phyloP scores from a whole-genome alignment of 805 yeast genomes.

The Candida pseudofarinosa region DNA sequence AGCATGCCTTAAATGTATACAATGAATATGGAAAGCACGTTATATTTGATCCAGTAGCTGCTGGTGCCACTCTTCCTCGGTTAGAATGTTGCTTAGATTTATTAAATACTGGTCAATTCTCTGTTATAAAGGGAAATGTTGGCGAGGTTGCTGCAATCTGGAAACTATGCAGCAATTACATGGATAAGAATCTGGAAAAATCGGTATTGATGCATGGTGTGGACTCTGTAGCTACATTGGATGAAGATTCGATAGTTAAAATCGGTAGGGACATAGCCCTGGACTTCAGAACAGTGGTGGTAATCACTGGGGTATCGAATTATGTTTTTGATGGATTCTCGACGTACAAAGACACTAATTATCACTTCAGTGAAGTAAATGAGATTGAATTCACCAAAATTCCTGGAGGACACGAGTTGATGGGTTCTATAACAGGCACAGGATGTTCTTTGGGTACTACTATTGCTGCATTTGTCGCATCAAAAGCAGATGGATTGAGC shows the following conservation, averaged over 20 bases:
- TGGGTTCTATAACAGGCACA: constrained; percentile 73
- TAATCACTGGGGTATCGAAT: constrained; percentile 57
- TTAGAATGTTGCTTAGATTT: constrained; percentile 43
- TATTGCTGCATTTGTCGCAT: constrained; percentile 56
- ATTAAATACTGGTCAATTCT: constrained; percentile 52
- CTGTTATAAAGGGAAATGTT: constrained; percentile 78
- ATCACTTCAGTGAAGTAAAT: not conserved
- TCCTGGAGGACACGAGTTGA: constrained; percentile 56
- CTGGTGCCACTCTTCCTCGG: constrained; percentile 72
- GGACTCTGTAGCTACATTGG: constrained; percentile 41
- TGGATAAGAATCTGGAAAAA: constrained; percentile 16
- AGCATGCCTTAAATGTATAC: constrained; percentile 55
- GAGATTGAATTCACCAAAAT: constrained; percentile 23
- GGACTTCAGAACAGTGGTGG: constrained; percentile 56
- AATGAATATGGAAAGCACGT: constrained; percentile 56
- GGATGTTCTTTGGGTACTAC: constrained; percentile 82
- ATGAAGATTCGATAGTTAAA: constrained; percentile 20
- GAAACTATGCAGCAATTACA: constrained; percentile 20
- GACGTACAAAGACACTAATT: constrained; percentile 7
- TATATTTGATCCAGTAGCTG: constrained; percentile 90
- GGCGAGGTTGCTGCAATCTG: constrained; percentile 74
- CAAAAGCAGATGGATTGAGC: constrained; percentile 25
- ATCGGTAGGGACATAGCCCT: constrained; percentile 49
- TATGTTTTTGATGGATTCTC: constrained; percentile 18
- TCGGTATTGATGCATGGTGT: constrained; percentile 65